Evolutionary conservation across 208 protist genomes (phyloP).

Genomic region (Eutreptiella sp.): DNA sequence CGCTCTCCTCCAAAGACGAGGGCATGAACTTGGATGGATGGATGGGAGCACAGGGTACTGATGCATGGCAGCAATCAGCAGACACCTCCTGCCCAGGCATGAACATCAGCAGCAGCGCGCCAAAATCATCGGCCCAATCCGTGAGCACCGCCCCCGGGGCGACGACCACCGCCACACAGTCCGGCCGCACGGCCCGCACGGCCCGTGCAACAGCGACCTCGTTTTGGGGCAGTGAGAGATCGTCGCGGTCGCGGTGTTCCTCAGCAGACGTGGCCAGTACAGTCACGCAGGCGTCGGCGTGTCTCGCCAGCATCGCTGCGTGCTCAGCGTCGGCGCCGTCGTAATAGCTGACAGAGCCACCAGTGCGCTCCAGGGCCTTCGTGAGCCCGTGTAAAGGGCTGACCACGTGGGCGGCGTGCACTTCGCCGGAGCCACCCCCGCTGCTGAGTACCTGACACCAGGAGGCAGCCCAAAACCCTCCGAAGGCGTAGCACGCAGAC

Average conservation of each 20-base stretch:
- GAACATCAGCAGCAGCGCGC: constrained; percentile 17
- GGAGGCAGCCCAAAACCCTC: no score
- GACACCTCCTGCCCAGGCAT: constrained; percentile 25
- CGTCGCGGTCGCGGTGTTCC: constrained; percentile 12
- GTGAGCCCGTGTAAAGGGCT: no score
- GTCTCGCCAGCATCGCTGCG: not conserved
- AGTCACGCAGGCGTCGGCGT: constrained; percentile 2
- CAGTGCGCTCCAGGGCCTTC: no score
- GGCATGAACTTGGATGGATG: no score
- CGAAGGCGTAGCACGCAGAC: no score
- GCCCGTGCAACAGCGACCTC: not conserved
- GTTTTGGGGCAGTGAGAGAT: constrained; percentile 19
- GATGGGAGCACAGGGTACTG: no score
- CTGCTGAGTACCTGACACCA: no score
- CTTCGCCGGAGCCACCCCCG: constrained; percentile 17
- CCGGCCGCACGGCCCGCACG: constrained; percentile 10
- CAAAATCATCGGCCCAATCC: constrained; percentile 2
- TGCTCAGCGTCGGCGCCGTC: constrained; percentile 1
- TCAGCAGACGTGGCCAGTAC: not conserved
- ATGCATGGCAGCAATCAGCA: no score
- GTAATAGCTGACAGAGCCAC: constrained; percentile 15
- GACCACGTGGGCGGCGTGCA: not conserved
- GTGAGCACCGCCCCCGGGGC: constrained; percentile 14
- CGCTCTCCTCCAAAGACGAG: no score
- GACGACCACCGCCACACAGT: constrained; percentile 11